A percentile compares a stretch with the other conserved stretches of the same genome.
Conservation (phyloP, 2,329 filamentous ascomycete species). For the Colletotrichum australisinense region DNA sequence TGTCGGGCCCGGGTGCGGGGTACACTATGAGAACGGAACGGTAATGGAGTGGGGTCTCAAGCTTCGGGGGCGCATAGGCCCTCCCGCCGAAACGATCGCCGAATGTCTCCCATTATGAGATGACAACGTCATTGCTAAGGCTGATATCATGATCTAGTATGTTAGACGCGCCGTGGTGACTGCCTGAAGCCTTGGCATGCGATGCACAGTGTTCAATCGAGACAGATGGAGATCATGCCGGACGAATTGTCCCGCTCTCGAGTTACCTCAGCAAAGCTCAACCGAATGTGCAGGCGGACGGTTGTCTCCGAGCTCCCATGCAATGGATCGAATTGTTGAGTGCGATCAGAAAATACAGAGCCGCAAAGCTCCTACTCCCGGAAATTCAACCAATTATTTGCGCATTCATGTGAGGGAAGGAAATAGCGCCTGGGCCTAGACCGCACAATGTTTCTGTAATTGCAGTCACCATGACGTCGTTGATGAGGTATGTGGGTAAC, state of each 20-base stretch:
- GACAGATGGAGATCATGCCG: background rate
- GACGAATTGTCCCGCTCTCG: background rate
- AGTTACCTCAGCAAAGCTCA: background rate
- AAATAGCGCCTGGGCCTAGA: slow-evolving; percentile 6
- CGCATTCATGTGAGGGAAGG: background rate
- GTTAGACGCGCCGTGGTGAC: background rate
- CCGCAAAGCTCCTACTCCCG: background rate
- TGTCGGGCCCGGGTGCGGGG: background rate
- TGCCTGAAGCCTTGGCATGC: background rate
- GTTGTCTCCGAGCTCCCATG: background rate
- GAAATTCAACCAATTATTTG: background rate
- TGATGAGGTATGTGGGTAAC: slow-evolving; percentile 34
- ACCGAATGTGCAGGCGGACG: background rate
- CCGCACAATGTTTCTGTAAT: slow-evolving; percentile 23
- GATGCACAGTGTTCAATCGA: background rate
- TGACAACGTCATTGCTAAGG: background rate
- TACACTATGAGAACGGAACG: background rate
- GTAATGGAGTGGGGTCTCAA: background rate
- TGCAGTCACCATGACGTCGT: slow-evolving; percentile 35
- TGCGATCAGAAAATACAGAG: background rate
- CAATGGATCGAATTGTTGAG: background rate
- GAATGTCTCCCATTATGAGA: background rate
- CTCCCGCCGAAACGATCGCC: background rate
- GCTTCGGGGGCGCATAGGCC: slow-evolving; percentile 14
- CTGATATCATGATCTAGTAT: slow-evolving; percentile 1